Conservation (phyloP, 139 green algal genomes). For the Astrephomene gubernaculifera region DNA sequence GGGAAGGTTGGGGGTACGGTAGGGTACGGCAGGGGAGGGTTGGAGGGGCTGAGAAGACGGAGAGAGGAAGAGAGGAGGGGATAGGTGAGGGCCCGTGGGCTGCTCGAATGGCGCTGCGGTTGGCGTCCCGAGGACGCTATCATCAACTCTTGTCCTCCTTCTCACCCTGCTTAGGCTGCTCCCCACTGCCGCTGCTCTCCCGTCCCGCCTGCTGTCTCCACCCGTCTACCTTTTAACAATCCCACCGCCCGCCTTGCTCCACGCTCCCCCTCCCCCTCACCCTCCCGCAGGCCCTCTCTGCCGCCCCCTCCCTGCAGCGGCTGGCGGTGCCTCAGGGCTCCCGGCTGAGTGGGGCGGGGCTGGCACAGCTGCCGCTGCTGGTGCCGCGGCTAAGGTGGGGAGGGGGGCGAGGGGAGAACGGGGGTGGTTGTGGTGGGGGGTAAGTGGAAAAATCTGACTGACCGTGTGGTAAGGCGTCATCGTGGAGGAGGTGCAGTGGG, state of each 20-base stretch:
- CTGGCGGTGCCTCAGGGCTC: conserved; percentile 56
- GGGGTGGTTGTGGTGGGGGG: no score
- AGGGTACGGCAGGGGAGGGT: not conserved
- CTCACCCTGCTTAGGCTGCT: not conserved
- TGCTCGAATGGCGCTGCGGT: no score
- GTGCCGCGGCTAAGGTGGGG: conserved; percentile 55
- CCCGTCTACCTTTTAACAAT: no score
- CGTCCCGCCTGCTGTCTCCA: no score
- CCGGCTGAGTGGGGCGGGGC: conserved; percentile 42
- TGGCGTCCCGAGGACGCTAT: no score
- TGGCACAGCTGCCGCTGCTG: conserved; percentile 59
- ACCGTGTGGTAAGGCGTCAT: no score
- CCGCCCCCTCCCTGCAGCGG: conserved; percentile 2
- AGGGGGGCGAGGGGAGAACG: not conserved
- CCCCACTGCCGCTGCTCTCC: not conserved
- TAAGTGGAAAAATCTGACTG: no score
- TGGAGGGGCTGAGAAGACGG: not conserved
- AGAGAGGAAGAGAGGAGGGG: no score
- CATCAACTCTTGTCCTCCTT: not conserved
- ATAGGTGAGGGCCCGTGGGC: no score
- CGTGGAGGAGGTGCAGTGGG: no score
- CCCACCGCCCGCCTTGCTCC: no score
- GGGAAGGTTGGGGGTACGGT: not conserved
- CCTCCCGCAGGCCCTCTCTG: conserved; percentile 37
- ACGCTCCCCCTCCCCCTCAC: no score